Percentiles rank a stretch among this genome's conserved stretches.
phyloP scores from a whole-genome alignment of 2,329 filamentous ascomycete genomes.

The Aspergillus fructus region DNA sequence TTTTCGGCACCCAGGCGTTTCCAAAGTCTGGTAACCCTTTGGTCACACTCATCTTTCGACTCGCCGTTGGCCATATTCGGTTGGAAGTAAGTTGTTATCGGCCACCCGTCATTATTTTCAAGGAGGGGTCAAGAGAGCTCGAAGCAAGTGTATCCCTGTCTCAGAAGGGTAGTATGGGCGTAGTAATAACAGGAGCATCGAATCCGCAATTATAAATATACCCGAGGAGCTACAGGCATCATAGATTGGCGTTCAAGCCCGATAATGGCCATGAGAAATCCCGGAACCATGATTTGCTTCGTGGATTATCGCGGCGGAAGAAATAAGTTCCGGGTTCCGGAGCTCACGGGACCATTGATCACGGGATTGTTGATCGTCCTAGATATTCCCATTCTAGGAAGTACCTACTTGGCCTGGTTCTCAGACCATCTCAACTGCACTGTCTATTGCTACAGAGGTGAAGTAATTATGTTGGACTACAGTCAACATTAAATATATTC shows the following conservation, averaged over 20 bases:
- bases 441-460: neutral
- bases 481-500: neutral
- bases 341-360: conserved; percentile 15
- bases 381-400: conserved; percentile 31
- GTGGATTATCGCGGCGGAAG: conserved; percentile 30
- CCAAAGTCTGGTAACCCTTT: conserved; percentile 83
- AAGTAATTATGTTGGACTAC: neutral
- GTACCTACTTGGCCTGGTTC: neutral
- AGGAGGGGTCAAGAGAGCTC: conserved; percentile 20
- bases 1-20: conserved; percentile 72
- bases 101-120: conserved; percentile 45
- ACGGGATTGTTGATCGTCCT: conserved; percentile 32
- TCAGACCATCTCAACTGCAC: neutral
- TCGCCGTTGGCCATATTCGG: conserved; percentile 67
- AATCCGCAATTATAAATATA: conserved; percentile 19
- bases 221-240: conserved; percentile 10
- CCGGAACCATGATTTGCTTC: conserved; percentile 34
- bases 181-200: conserved; percentile 26
- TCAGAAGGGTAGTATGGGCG: conserved; percentile 16
- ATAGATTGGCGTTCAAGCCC: conserved; percentile 8
- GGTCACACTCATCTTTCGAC: conserved; percentile 74
- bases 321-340: conserved; percentile 14
- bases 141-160: conserved; percentile 21
- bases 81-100: conserved; percentile 43
- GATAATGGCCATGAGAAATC: conserved; percentile 33